Evolutionary conservation across 225 moss, liverwort and hornwort species (phyloP).

Genomic region (Polytrichum formosum): DNA sequence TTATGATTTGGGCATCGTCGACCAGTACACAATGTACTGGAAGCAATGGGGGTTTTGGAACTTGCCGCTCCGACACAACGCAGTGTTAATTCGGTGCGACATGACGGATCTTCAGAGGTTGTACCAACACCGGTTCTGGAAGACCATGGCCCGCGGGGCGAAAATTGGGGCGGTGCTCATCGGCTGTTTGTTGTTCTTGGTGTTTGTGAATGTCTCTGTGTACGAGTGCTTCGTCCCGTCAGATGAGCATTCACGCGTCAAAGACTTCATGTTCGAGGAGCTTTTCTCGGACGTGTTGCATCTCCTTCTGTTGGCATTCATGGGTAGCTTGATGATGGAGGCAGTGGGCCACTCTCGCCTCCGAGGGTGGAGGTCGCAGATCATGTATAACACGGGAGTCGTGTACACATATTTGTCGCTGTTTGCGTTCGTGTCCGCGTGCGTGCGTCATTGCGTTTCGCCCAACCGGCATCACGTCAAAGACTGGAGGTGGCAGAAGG

Average conservation of each 20-base stretch:
- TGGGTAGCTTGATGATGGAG: constrained; percentile 32
- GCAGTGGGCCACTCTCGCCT: constrained; percentile 30
- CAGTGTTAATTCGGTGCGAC: constrained; percentile 5
- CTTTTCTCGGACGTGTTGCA: constrained; percentile 30
- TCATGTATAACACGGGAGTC: constrained; percentile 32
- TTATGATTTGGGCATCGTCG: constrained; percentile 34
- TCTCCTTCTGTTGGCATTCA: constrained; percentile 12
- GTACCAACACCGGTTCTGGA: constrained; percentile 38
- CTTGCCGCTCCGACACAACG: neutral
- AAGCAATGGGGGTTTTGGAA: constrained; percentile 34
- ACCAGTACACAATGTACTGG: constrained; percentile 28
- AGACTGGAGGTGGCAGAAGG: constrained; percentile 53
- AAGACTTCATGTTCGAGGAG: constrained; percentile 22
- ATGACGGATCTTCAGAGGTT: constrained; percentile 8
- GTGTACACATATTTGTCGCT: constrained; percentile 23
- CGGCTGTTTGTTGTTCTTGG: neutral
- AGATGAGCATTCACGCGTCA: too few species aligned
- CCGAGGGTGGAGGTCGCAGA: constrained; percentile 15
- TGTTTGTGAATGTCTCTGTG: too few species aligned
- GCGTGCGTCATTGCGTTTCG: constrained; percentile 11
- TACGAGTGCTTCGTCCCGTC: too few species aligned
- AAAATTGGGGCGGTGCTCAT: constrained; percentile 16
- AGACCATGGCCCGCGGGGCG: constrained; percentile 20
- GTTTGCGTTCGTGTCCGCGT: constrained; percentile 18
- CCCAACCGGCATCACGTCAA: constrained; percentile 12